phyloP scores from a whole-genome alignment of 2,329 filamentous ascomycete genomes.

The Hirsutella thompsonii region DNA sequence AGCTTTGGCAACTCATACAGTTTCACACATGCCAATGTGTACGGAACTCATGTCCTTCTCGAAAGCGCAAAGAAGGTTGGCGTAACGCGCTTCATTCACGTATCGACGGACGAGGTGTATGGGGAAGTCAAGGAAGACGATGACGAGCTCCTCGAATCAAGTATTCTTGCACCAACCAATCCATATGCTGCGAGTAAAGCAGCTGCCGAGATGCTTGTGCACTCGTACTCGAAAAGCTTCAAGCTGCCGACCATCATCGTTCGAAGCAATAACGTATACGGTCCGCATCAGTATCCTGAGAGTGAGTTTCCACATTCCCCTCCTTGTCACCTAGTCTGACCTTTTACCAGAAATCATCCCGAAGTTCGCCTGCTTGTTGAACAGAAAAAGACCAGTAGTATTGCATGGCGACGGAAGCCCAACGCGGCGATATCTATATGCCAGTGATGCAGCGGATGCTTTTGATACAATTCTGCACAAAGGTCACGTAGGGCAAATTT shows the following conservation, averaged over 20 bases:
- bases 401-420: slow-evolving; percentile 67
- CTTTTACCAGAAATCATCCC: slow-evolving; percentile 62
- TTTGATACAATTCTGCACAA: slow-evolving; percentile 77
- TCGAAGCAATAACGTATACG: slow-evolving; percentile 75
- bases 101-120: slow-evolving; percentile 79
- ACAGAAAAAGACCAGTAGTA: slow-evolving; percentile 52
- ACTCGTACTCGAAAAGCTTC: slow-evolving; percentile 76
- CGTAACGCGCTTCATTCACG: slow-evolving; percentile 64
- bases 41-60: slow-evolving; percentile 70
- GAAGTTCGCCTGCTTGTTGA: slow-evolving; percentile 64
- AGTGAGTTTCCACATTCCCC: slow-evolving; percentile 38
- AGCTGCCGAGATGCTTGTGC: slow-evolving; percentile 74
- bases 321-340: slow-evolving; percentile 4
- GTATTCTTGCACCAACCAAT: slow-evolving; percentile 67
- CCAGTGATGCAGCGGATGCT: slow-evolving; percentile 66
- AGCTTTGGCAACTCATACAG: slow-evolving; percentile 74
- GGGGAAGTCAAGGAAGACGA: slow-evolving; percentile 64
- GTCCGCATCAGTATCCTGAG: slow-evolving; percentile 72
- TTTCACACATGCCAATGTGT: slow-evolving; percentile 72
- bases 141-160: slow-evolving; percentile 59
- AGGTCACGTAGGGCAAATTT: slow-evolving; percentile 60
- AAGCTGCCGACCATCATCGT: slow-evolving; percentile 70
- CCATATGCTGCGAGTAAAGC: slow-evolving; percentile 74
- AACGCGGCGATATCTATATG: slow-evolving; percentile 65
- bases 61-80: slow-evolving; percentile 63